Base-by-base conservation (phyloP, 2,329 filamentous ascomycete species). In the Epichloe gansuensis region DNA sequence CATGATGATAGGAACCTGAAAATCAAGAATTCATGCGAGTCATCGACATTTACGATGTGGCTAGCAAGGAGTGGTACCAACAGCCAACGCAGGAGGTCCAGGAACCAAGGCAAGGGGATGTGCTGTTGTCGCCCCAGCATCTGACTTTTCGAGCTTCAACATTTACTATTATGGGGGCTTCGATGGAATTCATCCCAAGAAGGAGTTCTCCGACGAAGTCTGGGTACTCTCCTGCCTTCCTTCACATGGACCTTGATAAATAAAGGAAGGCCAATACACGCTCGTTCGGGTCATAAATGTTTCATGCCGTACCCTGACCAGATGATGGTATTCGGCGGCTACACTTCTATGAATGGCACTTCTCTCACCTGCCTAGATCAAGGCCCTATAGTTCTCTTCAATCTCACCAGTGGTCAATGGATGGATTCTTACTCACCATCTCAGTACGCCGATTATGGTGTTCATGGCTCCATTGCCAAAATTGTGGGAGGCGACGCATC, bases 141-240 rank as follows among this genome's bases (percentile, higher is more conserved):
- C 80, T 45, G 86, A 90, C 62, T 75, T 74, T 37, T 86, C 85
- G 11, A 89, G 83, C 54, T 87, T 85, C 67, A 90, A 91, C 63
- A 83, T 94, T 48, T 91, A 91, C 71, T 88, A 88, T 69, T 93
- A 89, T 60, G 88, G 86, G 15, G 88, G 88, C 0, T 91, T 85
- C 61, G 69, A 81, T 53, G 81, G 78, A 0, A 58, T 82, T 5
- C 54, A 75, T 52, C 31, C 54, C 0, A 50, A 45, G 0, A 54
- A 67, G 0, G 55, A 65, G 15, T 78, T 73, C 57, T 74, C 66
- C 51, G 81, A 89, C 55, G 85, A 88, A 46, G 85, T 91, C 64
- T 93, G 86, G 86, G 83, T 90, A 23, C 72, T 93, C 12, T 88
- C 86, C 70, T 94, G 5, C 88, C 88, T 0, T 84, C 83, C 0